Percentiles rank a stretch among this genome's conserved stretches.
Evolutionary conservation across 768 basidiomycete genomes (phyloP).

Genomic region (Tulasnella calospora): DNA sequence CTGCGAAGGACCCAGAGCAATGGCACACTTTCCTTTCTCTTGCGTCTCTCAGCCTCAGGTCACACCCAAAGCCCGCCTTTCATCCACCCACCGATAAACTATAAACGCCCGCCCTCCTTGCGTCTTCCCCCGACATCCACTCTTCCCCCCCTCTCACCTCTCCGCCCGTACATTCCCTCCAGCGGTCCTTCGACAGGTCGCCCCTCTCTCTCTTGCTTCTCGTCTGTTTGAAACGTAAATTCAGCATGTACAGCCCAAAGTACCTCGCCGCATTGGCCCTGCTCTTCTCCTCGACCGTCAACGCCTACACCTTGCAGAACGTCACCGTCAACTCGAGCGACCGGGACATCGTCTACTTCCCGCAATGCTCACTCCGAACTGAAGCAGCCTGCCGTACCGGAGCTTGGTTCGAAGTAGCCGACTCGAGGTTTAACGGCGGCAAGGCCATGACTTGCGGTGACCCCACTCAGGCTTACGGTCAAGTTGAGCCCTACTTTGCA

Average conservation of each 20-base stretch:
- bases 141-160: neutral
- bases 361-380: neutral
- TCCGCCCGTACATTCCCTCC: neutral
- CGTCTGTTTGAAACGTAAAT: neutral
- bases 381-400: neutral
- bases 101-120: neutral
- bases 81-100: neutral
- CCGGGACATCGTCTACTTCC: neutral
- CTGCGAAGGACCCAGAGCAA: neutral
- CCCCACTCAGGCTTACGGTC: neutral
- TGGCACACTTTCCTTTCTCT: neutral
- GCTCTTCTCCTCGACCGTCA: neutral
- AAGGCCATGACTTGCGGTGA: neutral
- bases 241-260: neutral
- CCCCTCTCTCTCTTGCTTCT: neutral
- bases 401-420: neutral
- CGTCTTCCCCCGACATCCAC: neutral
- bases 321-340: neutral
- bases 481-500: conserved; percentile 17
- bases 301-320: neutral
- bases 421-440: conserved; percentile 9
- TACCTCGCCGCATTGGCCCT: neutral
- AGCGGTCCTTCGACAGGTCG: neutral
- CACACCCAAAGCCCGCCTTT: neutral
- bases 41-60: neutral